Base-by-base conservation (phyloP, 1,284 basidiomycete genomes). In the Xerocomus amazonicus region DNA sequence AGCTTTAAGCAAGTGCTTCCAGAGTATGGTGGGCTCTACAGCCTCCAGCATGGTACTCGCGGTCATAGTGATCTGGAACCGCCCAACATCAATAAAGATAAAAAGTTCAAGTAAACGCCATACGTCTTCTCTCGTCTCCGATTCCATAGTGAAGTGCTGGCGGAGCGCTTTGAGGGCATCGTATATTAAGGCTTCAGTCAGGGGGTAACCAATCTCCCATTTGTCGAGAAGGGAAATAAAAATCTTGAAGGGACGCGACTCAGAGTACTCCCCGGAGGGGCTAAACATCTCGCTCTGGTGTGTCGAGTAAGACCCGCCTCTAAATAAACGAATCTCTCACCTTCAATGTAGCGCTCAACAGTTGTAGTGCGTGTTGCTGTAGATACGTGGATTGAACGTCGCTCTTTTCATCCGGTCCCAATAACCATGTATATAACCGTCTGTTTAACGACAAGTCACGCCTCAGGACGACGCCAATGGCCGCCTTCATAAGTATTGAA, bases 141-240 rank as follows among this genome's bases (percentile, higher is more conserved):
- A 61, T 19, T 75, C 72, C 7, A 72, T 68, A 31, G 82, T 73
- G 31, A 84, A 67, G 33, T 81, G 72, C n/a, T 70, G 67, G 62
- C 81, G 80, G 41, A 93, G 74, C 3, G 89, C 82, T 46, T 77
- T 81, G 62, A 96, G 84, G 0, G 88, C 78, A 56, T 97, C 90
- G 50, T 92, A 81, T 4, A 91, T 81, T 32, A 97, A 71, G 1
- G 74, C 76, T 40, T 90, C 83, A 0, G 93, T 95, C 26, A 99
- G 70, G 0, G 81, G 77, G 16, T 82, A 81, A 0, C 96, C 96
- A 45, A 99, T 87, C 68, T 97, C 94, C 90, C 92, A 97, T 67
- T 97, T 97, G 70, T 99, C 97, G 55, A 98, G 73, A 14, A 99
- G 69, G 1, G 94, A 95, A 27, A 98, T 84, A 66, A 97, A 96